A percentile compares a stretch with the other conserved stretches of the same genome.
Conservation (phyloP, 2,329 filamentous ascomycete genomes). For the Fusarium sp. region DNA sequence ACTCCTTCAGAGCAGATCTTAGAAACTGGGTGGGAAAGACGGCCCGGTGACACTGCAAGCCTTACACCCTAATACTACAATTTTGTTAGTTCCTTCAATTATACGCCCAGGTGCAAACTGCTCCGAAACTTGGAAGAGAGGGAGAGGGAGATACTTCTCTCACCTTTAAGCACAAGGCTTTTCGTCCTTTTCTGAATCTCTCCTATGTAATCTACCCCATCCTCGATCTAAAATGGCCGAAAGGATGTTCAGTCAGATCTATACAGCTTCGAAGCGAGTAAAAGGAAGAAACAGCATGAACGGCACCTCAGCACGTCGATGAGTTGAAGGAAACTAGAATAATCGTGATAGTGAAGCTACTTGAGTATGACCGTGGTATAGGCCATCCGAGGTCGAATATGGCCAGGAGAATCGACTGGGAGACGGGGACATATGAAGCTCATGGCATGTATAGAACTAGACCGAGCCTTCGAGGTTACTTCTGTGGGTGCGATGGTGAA, state of each 20-base stretch:
- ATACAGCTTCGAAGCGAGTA: background rate
- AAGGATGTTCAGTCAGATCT: background rate
- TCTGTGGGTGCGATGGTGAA: slow-evolving; percentile 16
- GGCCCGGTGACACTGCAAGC: slow-evolving; percentile 51
- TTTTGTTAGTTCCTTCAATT: slow-evolving; percentile 54
- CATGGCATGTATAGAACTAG: background rate
- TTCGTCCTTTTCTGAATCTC: slow-evolving; percentile 60
- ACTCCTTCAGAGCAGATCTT: background rate
- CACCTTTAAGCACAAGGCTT: slow-evolving; percentile 51
- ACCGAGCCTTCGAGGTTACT: background rate
- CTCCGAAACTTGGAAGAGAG: slow-evolving; percentile 45
- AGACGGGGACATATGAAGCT: slow-evolving; percentile 42
- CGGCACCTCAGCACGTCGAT: background rate
- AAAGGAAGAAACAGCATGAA: background rate
- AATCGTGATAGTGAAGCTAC: background rate
- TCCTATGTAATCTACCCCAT: slow-evolving; percentile 61
- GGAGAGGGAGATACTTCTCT: slow-evolving; percentile 25
- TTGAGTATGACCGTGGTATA: background rate
- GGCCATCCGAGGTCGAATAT: slow-evolving; percentile 55
- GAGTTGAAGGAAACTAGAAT: no score
- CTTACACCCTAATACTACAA: slow-evolving; percentile 56
- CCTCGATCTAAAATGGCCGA: slow-evolving; percentile 49
- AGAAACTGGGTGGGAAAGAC: slow-evolving; percentile 49
- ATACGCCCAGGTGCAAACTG: slow-evolving; percentile 57
- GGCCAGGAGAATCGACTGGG: slow-evolving; percentile 58